Evolutionary conservation across 805 yeast genomes (phyloP).

Genomic region (Candida piceae): DNA sequence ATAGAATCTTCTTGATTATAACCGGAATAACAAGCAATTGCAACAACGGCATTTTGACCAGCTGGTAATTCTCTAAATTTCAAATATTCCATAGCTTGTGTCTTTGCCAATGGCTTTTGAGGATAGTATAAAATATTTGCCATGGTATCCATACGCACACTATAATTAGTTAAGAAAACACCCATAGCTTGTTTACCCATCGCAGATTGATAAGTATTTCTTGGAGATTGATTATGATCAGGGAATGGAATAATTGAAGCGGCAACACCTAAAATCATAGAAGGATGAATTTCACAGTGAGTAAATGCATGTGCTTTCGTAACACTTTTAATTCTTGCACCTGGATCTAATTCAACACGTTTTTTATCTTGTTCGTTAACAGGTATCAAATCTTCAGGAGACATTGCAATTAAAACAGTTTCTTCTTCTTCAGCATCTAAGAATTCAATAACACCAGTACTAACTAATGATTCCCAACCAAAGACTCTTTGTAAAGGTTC

Average conservation of each 20-base stretch:
- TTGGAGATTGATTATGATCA: constrained; percentile 98
- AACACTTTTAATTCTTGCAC: constrained; percentile 73
- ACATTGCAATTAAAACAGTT: constrained; percentile 97
- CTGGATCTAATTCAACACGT: constrained; percentile 54
- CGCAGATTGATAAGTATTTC: constrained; percentile 98
- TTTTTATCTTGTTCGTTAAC: constrained; percentile 34
- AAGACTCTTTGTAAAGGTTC: constrained; percentile 41
- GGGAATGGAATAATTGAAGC: constrained; percentile 99
- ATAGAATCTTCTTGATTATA: constrained; percentile 99
- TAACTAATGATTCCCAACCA: constrained; percentile 82
- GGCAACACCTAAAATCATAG: constrained; percentile 97
- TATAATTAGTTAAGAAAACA: constrained; percentile 89
- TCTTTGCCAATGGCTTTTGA: constrained; percentile 96
- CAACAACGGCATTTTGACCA: constrained; percentile 98
- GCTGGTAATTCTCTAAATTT: constrained; percentile 98
- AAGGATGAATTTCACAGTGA: constrained; percentile 98
- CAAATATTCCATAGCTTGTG: constrained; percentile 95
- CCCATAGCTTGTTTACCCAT: constrained; percentile 99
- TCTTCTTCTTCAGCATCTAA: constrained; percentile 99
- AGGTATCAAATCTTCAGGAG: constrained; percentile 91
- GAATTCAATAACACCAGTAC: constrained; percentile 88
- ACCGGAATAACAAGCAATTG: constrained; percentile 96
- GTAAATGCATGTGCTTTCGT: constrained; percentile 71
- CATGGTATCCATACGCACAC: constrained; percentile 99
- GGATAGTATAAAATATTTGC: constrained; percentile 96